Conservation (phyloP, 148 eudicot species). For the Rhododendron ovatum region DNA sequence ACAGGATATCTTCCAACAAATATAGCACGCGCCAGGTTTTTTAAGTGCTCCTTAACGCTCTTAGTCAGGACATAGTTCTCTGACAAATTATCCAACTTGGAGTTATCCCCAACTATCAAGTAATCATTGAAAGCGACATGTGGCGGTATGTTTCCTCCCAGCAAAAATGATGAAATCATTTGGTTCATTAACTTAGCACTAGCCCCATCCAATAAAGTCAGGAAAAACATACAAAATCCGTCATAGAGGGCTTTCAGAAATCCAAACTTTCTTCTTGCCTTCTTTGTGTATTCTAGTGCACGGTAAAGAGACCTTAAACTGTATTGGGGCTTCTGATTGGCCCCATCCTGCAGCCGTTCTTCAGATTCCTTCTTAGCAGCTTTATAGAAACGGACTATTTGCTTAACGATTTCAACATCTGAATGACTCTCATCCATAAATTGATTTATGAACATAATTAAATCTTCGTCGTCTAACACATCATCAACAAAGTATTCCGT, state of each 20-base stretch:
- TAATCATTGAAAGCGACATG: conserved; percentile 44
- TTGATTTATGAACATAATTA: conserved; percentile 58
- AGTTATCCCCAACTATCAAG: conserved; percentile 29
- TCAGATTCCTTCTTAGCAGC: conserved; percentile 82
- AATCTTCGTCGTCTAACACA: conserved; percentile 73
- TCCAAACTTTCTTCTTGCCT: conserved; percentile 46
- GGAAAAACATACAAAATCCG: conserved; percentile 92
- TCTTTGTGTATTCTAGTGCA: conserved; percentile 73
- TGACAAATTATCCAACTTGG: conserved; percentile 33
- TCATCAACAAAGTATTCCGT: conserved; percentile 93
- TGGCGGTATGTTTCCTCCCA: conserved; percentile 50
- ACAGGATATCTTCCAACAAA: conserved; percentile 85
- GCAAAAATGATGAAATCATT: conserved; percentile 38
- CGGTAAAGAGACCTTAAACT: conserved; percentile 95
- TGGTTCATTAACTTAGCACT: conserved; percentile 67
- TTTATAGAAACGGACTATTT: conserved; percentile 71
- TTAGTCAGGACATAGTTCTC: conserved; percentile 64
- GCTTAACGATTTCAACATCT: conserved; percentile 36
- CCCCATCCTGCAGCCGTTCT: conserved; percentile 90
- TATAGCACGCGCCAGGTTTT: conserved; percentile 72
- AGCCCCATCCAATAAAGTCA: conserved; percentile 59
- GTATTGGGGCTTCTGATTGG: conserved; percentile 96
- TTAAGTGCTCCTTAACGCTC: conserved; percentile 74
- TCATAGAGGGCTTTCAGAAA: conserved; percentile 70
- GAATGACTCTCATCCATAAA: conserved; percentile 45